Evolutionary conservation across 2,329 filamentous ascomycete genomes (phyloP).

Genomic region (Cyclaneusma minus): DNA sequence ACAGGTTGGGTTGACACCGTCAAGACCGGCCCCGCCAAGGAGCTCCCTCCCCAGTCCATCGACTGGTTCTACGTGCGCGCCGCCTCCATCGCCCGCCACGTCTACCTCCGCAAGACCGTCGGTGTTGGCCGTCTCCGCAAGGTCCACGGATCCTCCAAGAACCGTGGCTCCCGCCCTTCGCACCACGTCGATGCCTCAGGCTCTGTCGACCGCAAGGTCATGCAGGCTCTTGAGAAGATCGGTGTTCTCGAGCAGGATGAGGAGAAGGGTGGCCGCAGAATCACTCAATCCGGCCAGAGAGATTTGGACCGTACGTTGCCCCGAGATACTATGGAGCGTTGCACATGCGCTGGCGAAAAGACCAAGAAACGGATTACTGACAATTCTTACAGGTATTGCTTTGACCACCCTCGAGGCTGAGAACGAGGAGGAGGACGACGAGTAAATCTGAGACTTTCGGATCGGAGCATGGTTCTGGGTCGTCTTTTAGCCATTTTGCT

Average conservation of each 20-base stretch:
- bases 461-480: slow-evolving; percentile 9
- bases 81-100: slow-evolving; percentile 88
- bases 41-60: slow-evolving; percentile 93
- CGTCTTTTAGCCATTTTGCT: slow-evolving; percentile 8
- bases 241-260: slow-evolving; percentile 94
- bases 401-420: slow-evolving; percentile 64
- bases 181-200: slow-evolving; percentile 94
- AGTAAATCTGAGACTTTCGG: slow-evolving; percentile 30
- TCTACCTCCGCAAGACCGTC: slow-evolving; percentile 99
- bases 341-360: background rate
- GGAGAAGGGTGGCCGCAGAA: slow-evolving; percentile 96
- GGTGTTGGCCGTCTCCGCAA: slow-evolving; percentile 96
- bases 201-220: slow-evolving; percentile 90
- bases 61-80: slow-evolving; percentile 94
- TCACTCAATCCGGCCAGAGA: slow-evolving; percentile 95
- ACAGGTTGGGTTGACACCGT: slow-evolving; percentile 97
- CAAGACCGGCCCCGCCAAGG: slow-evolving; percentile 93
- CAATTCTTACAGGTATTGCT: slow-evolving; percentile 43
- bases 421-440: slow-evolving; percentile 54
- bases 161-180: slow-evolving; percentile 81
- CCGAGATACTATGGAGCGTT: background rate
- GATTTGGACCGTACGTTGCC: slow-evolving; percentile 70
- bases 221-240: slow-evolving; percentile 98
- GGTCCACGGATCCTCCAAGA: slow-evolving; percentile 92
- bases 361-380: slow-evolving; percentile 1